These are phyloP conservation scores for Crinitomyces ghanaensis DNA, from an alignment of 805 yeast species.

Conservation along the genomic window DNA sequence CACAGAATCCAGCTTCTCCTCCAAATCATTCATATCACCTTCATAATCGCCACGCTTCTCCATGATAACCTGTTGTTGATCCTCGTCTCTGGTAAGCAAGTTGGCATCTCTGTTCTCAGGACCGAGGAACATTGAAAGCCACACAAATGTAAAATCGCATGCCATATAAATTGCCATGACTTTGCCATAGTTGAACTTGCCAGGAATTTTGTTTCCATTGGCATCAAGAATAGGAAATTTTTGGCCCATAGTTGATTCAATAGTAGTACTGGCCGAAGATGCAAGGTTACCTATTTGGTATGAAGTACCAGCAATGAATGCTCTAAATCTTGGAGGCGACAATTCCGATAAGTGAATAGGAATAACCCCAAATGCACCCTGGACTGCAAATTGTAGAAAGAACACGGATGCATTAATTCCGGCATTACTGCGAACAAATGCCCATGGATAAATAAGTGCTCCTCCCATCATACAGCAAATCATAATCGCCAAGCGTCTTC, in stretches of 20 bases:
- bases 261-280: conserved; percentile 59
- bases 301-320: conserved; percentile 49
- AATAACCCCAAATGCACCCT: conserved; percentile 66
- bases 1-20: not conserved
- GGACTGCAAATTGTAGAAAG: conserved; percentile 53
- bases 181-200: conserved; percentile 47
- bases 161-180: conserved; percentile 64
- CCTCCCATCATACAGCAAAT: conserved; percentile 43
- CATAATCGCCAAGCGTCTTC: conserved; percentile 48
- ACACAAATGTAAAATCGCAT: conserved; percentile 44
- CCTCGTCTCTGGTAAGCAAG: conserved; percentile 12
- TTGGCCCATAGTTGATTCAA: conserved; percentile 52
- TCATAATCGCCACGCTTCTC: conserved; percentile 7
- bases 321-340: conserved; percentile 51
- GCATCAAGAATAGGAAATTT: conserved; percentile 40
- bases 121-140: conserved; percentile 40
- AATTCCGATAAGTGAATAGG: conserved; percentile 58
- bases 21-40: conserved; percentile 3
- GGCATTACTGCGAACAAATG: conserved; percentile 32
- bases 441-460: conserved; percentile 53
- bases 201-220: conserved; percentile 23
- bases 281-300: conserved; percentile 68
- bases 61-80: conserved; percentile 7
- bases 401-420: conserved; percentile 50
- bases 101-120: conserved; percentile 35